Evolutionary conservation across 306 rosid genomes (phyloP).

Genomic region (Datisca glomerata): DNA sequence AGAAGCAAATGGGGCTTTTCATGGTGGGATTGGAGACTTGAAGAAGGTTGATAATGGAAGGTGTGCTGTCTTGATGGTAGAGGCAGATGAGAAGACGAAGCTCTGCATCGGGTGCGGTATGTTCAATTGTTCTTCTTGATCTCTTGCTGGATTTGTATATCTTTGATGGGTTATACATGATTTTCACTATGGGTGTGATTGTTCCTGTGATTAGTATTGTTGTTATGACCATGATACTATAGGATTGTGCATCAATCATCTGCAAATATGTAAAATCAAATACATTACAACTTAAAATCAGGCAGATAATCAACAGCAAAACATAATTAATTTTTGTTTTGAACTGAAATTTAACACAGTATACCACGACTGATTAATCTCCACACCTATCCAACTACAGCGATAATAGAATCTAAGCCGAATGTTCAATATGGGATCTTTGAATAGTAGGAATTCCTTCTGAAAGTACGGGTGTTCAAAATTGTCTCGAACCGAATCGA

Average conservation of each 20-base stretch:
- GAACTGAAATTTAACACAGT: no score
- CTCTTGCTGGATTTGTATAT: slow-evolving; percentile 19
- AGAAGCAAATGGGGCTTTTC: slow-evolving; percentile 28
- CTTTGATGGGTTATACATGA: slow-evolving; percentile 43
- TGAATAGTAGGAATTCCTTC: no score
- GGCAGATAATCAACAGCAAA: no score
- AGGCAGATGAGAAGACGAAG: slow-evolving; percentile 37
- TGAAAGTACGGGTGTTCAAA: no score
- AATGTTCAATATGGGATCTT: no score
- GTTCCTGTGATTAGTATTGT: slow-evolving; percentile 25
- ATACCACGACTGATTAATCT: no score
- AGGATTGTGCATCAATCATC: slow-evolving; percentile 30
- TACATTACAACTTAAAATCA: slow-evolving; percentile 33
- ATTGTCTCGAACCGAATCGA: no score
- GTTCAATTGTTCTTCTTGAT: slow-evolving; percentile 37
- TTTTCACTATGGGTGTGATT: slow-evolving; percentile 25
- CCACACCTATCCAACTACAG: no score
- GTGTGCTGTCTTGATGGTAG: slow-evolving; percentile 26
- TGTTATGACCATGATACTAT: slow-evolving; percentile 22
- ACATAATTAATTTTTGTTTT: no score
- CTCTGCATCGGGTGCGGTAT: slow-evolving; percentile 10
- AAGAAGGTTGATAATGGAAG: slow-evolving; percentile 34
- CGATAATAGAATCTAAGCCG: no score
- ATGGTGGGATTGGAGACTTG: slow-evolving; percentile 35
- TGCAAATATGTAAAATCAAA: slow-evolving; percentile 15